Evolutionary conservation across 192 early-diverging fungal species (phyloP).

Genomic region (Coemansia sp.): DNA sequence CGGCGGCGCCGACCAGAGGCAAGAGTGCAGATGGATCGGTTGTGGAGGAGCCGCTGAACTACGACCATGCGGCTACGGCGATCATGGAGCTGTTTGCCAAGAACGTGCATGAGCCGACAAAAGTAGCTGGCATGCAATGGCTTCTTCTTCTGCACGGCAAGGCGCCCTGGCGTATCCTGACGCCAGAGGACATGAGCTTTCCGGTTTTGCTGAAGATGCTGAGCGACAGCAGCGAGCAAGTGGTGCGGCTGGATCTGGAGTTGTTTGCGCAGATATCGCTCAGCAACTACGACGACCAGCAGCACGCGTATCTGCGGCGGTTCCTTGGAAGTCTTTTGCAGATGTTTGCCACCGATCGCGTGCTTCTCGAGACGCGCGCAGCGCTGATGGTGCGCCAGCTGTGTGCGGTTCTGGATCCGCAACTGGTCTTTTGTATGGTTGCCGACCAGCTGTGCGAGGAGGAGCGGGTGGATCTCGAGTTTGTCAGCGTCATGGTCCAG

Average conservation of each 20-base stretch:
- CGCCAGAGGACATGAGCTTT: conserved; percentile 85
- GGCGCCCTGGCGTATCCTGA: conserved; percentile 81
- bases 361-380: conserved; percentile 85
- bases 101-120: conserved; percentile 91
- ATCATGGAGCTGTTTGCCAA: conserved; percentile 64
- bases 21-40: not conserved
- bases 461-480: conserved; percentile 61
- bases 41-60: conserved; percentile 77
- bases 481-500: conserved; percentile 96
- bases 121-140: conserved; percentile 93
- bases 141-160: conserved; percentile 95
- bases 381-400: conserved; percentile 92
- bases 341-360: conserved; percentile 86
- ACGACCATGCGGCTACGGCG: conserved; percentile 74
- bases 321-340: conserved; percentile 90
- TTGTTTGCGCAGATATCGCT: conserved; percentile 92
- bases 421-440: conserved; percentile 86
- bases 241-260: conserved; percentile 89
- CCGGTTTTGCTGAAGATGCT: conserved; percentile 86
- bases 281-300: not conserved
- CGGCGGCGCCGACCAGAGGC: conserved; percentile 16
- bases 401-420: conserved; percentile 86
- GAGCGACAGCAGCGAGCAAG: conserved; percentile 92
- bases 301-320: conserved; percentile 66
- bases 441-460: conserved; percentile 68